Percentiles rank a stretch among this genome's conserved stretches.
Conservation (phyloP, 2,329 filamentous ascomycete species). For the Colletotrichum sp. region DNA sequence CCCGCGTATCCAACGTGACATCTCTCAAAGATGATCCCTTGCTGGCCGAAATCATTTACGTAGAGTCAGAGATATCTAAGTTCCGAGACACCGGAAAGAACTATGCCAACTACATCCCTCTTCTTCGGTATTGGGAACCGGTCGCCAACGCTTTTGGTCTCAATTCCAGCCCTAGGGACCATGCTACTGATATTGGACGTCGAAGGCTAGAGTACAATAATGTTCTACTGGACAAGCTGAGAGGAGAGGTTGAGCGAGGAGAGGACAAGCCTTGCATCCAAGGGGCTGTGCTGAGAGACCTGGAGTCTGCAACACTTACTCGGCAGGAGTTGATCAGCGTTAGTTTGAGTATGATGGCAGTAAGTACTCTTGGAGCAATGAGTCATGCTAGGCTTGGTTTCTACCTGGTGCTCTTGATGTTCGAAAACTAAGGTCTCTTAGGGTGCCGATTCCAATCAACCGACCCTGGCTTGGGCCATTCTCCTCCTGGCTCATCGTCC, state of each 20-base stretch:
- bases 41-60: constrained; percentile 24
- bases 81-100: neutral
- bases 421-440: neutral
- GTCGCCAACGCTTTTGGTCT: neutral
- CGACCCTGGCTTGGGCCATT: constrained; percentile 31
- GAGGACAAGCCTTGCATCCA: constrained; percentile 9
- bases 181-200: neutral
- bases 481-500: constrained; percentile 30
- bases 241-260: neutral
- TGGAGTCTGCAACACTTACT: neutral
- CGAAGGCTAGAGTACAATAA: neutral
- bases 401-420: neutral
- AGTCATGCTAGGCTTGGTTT: neutral
- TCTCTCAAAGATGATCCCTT: constrained; percentile 4
- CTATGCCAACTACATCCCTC: neutral
- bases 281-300: neutral
- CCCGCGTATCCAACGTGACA: constrained; percentile 39
- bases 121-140: constrained; percentile 4
- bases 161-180: neutral
- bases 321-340: constrained; percentile 1
- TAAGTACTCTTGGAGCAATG: neutral
- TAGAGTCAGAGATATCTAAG: constrained; percentile 24
- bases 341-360: constrained; percentile 53
- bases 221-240: neutral
- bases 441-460: constrained; percentile 32